Evolutionary conservation across 805 yeast species (phyloP), one percentile per base, ranked within the genome.

Genomic region (Kodamaea hsintzibuensis): DNA sequence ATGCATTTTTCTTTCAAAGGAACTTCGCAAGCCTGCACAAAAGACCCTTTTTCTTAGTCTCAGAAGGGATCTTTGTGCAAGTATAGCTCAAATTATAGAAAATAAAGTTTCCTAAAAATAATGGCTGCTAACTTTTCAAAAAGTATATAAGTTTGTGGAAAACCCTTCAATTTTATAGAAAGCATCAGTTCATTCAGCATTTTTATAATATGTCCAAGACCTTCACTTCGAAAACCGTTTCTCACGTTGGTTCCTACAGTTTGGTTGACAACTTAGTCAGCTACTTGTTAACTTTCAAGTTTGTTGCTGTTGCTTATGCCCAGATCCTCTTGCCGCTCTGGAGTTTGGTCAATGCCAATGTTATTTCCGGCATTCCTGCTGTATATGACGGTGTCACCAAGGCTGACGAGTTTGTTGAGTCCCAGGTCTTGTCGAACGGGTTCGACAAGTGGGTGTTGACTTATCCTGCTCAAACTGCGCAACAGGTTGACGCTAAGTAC

Each of bases 191-290:
- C 22, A 48, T 43, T 22, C 43, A 35, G 7, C 45, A 37, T 6
- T 18, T 27, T 43, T 19, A 43, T 17, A 16, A 18, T 17, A 54
- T 51, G 57, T 49, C 68, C 17, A 63, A 60, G 53, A 58, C 64
- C 42, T 70, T 71, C 57, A 56, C 66, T 30, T 73, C 78, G 46
- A 64, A 69, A 57, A 60, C 77, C 13, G 45, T 71, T 35, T 57
- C 59, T 38, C 79, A 76, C 60, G 52, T 76, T 47, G 57, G 60
- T 40, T 60, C 70, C 2, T 76, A 75, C 61, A 53, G 69, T 7
- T 50, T 63, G n/a, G 69, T 74, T 39, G 55, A 65, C 45, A 51
- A 60, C 14, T 44, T 64, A 10, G 55, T 57, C 33, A 55, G 58
- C 25, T 70, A 54, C 51, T 55, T 66, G 40, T 63, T 71, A 33